A percentile compares a stretch with the other conserved stretches of the same genome.
These are phyloP conservation scores for Chlamydomonas incerta DNA, from an alignment of 139 green algal species.

Conservation along the genomic window DNA sequence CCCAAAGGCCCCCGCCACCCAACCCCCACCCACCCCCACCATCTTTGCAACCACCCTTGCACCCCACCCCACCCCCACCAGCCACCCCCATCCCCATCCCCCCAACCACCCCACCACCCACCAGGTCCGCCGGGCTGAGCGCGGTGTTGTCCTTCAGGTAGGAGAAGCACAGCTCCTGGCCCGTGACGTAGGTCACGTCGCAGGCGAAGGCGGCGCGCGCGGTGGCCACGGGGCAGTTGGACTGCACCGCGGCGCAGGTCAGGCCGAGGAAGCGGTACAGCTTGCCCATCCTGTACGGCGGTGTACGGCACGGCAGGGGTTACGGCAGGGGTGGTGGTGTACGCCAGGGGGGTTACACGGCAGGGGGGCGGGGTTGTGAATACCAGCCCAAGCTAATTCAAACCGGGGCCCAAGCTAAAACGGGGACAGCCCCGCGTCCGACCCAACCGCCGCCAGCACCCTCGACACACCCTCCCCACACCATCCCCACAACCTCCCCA, in stretches of 20 bases:
- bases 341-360: too few relatives aligned
- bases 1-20: too few relatives aligned
- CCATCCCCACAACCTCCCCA: neutral
- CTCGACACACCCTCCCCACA: too few relatives aligned
- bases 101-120: conserved; percentile 11
- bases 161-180: conserved; percentile 83
- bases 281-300: conserved; percentile 87
- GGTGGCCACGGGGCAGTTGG: conserved; percentile 33
- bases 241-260: conserved; percentile 70
- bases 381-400: too few relatives aligned
- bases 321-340: neutral
- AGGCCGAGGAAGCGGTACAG: conserved; percentile 89
- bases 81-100: neutral
- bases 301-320: neutral
- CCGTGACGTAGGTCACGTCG: conserved; percentile 92
- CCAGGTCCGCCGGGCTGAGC: conserved; percentile 59
- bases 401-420: too few relatives aligned
- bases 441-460: too few relatives aligned
- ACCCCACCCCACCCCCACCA: neutral
- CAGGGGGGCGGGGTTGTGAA: too few relatives aligned
- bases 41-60: too few relatives aligned
- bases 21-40: too few relatives aligned
- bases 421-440: too few relatives aligned
- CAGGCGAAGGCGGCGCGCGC: conserved; percentile 61
- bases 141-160: conserved; percentile 91